Evolutionary conservation across 192 early-diverging fungal genomes (phyloP), one percentile per base, ranked within the genome.

Genomic region (Coemansia sp.): DNA sequence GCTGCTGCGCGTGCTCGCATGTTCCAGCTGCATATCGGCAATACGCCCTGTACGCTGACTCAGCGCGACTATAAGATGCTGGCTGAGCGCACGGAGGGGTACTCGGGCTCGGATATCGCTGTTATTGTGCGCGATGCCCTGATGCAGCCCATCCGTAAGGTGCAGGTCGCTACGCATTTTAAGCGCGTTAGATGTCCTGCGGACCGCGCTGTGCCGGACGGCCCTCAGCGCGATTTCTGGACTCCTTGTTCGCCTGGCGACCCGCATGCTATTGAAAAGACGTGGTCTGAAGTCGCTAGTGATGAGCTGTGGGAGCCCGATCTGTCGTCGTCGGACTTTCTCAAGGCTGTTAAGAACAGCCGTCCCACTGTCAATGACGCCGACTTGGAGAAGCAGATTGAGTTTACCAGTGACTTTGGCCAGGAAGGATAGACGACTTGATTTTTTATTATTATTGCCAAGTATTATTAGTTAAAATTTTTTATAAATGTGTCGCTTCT

Each of bases 201-300:
- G 1, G 68, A 68, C 38, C 64, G 76, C n/a, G 29, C 19, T 17
- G 29, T 59, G 62, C 61, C 64, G 1, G 62, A 32, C 8, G 74
- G 64, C 5, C 67, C 58, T 9, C 53, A 51, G 58, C 68, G 74
- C 62, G 66, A 82, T 39, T 87, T 91, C 62, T 86, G 94, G 70
- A 96, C 92, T 45, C 97, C 97, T 6, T 99, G 96, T 76, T 97
- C 95, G 55, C 95, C 96, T 0, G 96, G 95, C 31, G 97, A 95
- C 42, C 86, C 87, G 45, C 89, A 87, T 1, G 96, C 95, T 0
- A 76, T 89, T 19, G 95, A 96, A 68, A 93, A 90, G 88, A 88
- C 86, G 2, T 99, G 97, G 97, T 89, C 88, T 51, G 87, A 94
- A 29, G 88, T 98, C 7, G 87, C 84, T 45, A 66, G 86, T n/a